A percentile compares a stretch with the other conserved stretches of the same genome.
Evolutionary conservation across 768 basidiomycete species (phyloP).

Genomic region (Russula compacta): DNA sequence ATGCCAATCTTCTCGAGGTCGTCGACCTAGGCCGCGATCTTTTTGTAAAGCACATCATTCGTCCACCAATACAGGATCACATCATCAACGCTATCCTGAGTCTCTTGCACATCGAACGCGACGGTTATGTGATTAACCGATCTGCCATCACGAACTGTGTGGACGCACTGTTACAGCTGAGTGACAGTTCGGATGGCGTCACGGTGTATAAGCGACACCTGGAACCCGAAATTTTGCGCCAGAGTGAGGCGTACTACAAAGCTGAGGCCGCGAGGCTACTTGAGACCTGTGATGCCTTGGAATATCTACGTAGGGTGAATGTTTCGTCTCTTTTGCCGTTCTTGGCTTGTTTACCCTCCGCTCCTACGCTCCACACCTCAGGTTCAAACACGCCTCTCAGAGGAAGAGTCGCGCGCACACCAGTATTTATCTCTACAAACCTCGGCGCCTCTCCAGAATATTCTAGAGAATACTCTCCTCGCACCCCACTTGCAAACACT

Average conservation of each 20-base stretch:
- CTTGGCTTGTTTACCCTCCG: background rate
- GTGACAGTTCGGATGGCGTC: constrained; percentile 37
- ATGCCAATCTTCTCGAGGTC: constrained; percentile 68
- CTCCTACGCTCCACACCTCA: constrained; percentile 28
- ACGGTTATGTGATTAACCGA: constrained; percentile 85
- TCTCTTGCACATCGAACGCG: constrained; percentile 85
- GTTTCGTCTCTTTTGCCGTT: constrained; percentile 15
- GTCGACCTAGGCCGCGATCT: constrained; percentile 74
- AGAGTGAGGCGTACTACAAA: constrained; percentile 73
- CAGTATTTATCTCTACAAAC: constrained; percentile 82
- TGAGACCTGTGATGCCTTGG: constrained; percentile 66
- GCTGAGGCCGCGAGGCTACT: constrained; percentile 64
- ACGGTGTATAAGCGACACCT: constrained; percentile 78
- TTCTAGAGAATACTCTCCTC: constrained; percentile 71
- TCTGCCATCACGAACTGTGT: constrained; percentile 85
- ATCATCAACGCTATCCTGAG: constrained; percentile 73
- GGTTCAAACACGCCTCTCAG: constrained; percentile 73
- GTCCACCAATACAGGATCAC: constrained; percentile 73
- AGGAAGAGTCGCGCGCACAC: constrained; percentile 76
- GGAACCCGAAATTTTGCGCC: constrained; percentile 70
- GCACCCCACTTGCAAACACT: constrained; percentile 67
- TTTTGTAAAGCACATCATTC: constrained; percentile 76
- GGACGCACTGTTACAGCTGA: constrained; percentile 70
- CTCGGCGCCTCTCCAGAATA: constrained; percentile 52
- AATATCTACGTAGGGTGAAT: constrained; percentile 71